Conservation (phyloP, 1,139 yeast species). For the Ashbya aceris region DNA sequence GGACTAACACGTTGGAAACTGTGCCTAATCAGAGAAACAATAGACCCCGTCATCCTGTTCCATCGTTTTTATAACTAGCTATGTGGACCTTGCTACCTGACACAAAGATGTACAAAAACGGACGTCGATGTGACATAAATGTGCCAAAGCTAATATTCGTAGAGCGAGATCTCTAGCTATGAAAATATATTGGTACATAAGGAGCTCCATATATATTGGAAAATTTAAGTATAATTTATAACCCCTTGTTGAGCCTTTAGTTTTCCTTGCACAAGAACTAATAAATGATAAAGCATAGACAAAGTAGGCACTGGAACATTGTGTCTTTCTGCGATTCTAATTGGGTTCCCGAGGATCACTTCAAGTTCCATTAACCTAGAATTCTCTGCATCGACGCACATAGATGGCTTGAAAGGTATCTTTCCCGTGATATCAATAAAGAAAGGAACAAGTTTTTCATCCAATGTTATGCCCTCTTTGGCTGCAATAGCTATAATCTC, state of each 20-base stretch:
- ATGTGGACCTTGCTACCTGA: too few relatives aligned
- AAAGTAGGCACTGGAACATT: slow-evolving; percentile 31
- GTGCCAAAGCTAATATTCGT: too few relatives aligned
- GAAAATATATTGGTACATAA: too few relatives aligned
- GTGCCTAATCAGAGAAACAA: too few relatives aligned
- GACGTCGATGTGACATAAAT: too few relatives aligned
- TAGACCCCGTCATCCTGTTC: too few relatives aligned
- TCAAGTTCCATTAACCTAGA: slow-evolving; percentile 49
- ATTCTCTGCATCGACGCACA: slow-evolving; percentile 48
- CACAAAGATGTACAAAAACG: too few relatives aligned
- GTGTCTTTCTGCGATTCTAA: slow-evolving; percentile 38
- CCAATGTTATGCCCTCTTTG: slow-evolving; percentile 38
- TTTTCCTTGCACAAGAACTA: slow-evolving; percentile 31
- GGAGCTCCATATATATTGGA: too few relatives aligned
- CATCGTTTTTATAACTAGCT: too few relatives aligned
- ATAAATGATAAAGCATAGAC: slow-evolving; percentile 29
- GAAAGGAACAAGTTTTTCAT: slow-evolving; percentile 35
- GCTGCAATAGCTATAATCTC: slow-evolving; percentile 45
- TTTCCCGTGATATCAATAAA: slow-evolving; percentile 34
- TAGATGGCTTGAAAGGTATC: slow-evolving; percentile 47
- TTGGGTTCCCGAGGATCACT: slow-evolving; percentile 49
- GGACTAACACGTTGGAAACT: too few relatives aligned
- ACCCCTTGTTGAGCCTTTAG: slow-evolving; percentile 24
- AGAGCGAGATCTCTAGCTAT: too few relatives aligned
- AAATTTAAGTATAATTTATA: too few relatives aligned